Evolutionary conservation across 768 basidiomycete species (phyloP).

Genomic region (Psilocybe cubensis): DNA sequence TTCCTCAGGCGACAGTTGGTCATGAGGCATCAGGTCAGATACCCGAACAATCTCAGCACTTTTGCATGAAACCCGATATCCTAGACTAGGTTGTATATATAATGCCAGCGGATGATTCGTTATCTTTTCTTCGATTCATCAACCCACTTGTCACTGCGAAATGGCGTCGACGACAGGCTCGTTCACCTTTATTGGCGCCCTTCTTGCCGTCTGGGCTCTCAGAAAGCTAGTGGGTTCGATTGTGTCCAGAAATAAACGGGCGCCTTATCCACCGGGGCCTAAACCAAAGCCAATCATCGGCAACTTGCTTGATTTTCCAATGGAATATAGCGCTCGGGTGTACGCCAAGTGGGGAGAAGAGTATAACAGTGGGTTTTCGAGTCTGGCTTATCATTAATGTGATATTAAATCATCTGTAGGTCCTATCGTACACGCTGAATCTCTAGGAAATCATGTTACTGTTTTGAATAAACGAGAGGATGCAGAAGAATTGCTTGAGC

Average conservation of each 20-base stretch:
- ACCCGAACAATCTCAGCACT: too few relatives aligned
- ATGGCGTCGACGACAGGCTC: neutral
- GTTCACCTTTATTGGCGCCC: neutral
- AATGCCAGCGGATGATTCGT: too few relatives aligned
- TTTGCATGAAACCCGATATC: too few relatives aligned
- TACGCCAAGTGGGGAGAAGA: conserved; percentile 18
- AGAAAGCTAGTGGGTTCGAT: neutral
- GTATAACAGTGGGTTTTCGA: conserved; percentile 17
- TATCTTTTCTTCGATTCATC: too few relatives aligned
- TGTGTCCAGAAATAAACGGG: neutral
- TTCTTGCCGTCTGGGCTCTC: neutral
- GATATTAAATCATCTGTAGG: conserved; percentile 3
- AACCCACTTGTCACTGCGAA: too few relatives aligned
- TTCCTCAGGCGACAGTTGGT: too few relatives aligned
- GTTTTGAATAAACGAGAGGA: conserved; percentile 28
- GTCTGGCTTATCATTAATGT: neutral
- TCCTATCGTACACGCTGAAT: conserved; percentile 23
- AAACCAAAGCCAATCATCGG: conserved; percentile 31
- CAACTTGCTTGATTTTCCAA: conserved; percentile 22
- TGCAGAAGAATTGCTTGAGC: conserved; percentile 34
- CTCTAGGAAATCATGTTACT: conserved; percentile 23
- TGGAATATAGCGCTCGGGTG: neutral
- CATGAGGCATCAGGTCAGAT: too few relatives aligned
- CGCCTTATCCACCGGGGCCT: conserved; percentile 21
- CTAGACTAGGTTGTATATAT: too few relatives aligned